Conservation (phyloP, 2,329 filamentous ascomycete species). For the Neofusicoccum sp. region DNA sequence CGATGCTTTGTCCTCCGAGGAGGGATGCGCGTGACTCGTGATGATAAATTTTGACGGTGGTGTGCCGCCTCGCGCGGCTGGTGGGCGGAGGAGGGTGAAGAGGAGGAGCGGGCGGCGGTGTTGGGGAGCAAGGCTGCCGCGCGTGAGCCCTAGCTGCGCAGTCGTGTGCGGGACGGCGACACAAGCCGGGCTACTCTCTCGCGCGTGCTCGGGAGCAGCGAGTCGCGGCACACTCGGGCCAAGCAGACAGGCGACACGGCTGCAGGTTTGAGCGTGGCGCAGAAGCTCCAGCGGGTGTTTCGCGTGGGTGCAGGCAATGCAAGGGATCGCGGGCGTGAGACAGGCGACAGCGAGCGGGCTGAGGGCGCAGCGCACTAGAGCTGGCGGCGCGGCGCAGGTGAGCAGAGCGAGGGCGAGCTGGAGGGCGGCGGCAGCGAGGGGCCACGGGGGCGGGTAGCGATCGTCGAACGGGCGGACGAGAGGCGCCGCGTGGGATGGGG, state of each 20-base stretch:
- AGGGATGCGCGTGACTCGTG: constrained; percentile 62
- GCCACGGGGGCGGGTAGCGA: constrained; percentile 15
- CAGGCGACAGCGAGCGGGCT: background rate
- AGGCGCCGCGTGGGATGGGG: constrained; percentile 8
- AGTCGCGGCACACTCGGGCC: constrained; percentile 22
- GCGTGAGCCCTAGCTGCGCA: constrained; percentile 9
- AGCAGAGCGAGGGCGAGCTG: background rate
- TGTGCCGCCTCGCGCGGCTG: constrained; percentile 22
- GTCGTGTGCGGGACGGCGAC: constrained; percentile 9
- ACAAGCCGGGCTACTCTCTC: constrained; percentile 6
- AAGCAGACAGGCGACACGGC: constrained; percentile 11
- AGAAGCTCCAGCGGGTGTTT: constrained; percentile 21
- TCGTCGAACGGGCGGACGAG: constrained; percentile 16
- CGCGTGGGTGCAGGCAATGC: constrained; percentile 19
- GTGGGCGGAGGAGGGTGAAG: constrained; percentile 9
- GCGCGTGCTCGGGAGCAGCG: constrained; percentile 5
- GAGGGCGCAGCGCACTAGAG: constrained; percentile 14
- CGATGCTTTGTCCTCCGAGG: constrained; percentile 58
- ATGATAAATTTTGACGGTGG: constrained; percentile 55
- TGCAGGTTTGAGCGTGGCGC: constrained; percentile 20
- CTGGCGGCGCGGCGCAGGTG: background rate
- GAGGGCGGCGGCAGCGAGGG: too few relatives aligned
- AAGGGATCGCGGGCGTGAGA: constrained; percentile 20
- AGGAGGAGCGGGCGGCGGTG: constrained; percentile 10
- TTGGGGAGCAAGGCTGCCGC: constrained; percentile 6